These are phyloP conservation scores for Apiotrichum siamense DNA, from an alignment of 1,284 basidiomycete species.

Conservation along the genomic window DNA sequence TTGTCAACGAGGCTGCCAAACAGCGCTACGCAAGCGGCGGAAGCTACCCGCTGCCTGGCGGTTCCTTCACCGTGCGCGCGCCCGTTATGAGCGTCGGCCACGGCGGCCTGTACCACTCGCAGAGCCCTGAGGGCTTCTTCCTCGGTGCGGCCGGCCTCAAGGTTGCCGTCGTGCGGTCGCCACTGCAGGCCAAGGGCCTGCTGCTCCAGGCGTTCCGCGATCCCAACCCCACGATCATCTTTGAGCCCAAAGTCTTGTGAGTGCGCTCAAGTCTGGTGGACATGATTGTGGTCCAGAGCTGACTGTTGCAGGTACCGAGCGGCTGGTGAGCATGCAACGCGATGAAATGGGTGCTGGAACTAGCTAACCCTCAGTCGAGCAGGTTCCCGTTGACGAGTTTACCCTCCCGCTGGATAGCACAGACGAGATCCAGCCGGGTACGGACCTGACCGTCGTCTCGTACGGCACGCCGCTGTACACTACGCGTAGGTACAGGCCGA, in stretches of 20 bases:
- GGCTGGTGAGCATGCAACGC: slow-evolving; percentile 22
- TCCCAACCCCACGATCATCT: slow-evolving; percentile 86
- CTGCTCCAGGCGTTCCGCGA: slow-evolving; percentile 79
- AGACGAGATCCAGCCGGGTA: slow-evolving; percentile 66
- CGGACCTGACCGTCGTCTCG: slow-evolving; percentile 77
- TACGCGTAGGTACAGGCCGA: slow-evolving; percentile 61
- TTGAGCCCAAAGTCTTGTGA: slow-evolving; percentile 71
- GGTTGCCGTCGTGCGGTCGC: slow-evolving; percentile 87
- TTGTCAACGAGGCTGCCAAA: slow-evolving; percentile 95
- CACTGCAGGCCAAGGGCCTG: slow-evolving; percentile 89
- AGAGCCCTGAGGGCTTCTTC: slow-evolving; percentile 91
- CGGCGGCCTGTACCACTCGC: slow-evolving; percentile 88
- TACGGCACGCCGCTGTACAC: slow-evolving; percentile 91
- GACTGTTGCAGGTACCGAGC: slow-evolving; percentile 27
- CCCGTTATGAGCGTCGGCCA: slow-evolving; percentile 89
- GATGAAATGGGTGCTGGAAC: background rate
- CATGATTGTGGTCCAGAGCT: background rate
- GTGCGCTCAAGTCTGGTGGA: slow-evolving; percentile 1
- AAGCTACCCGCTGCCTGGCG: slow-evolving; percentile 58
- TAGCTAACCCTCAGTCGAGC: slow-evolving; percentile 58
- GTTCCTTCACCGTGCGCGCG: slow-evolving; percentile 77
- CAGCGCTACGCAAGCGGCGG: slow-evolving; percentile 84
- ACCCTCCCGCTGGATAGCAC: slow-evolving; percentile 71
- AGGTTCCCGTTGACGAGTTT: slow-evolving; percentile 84
- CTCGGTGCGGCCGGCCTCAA: slow-evolving; percentile 84